Evolutionary conservation across 2,329 filamentous ascomycete genomes (phyloP).

Genomic region (Phialophora expanda): DNA sequence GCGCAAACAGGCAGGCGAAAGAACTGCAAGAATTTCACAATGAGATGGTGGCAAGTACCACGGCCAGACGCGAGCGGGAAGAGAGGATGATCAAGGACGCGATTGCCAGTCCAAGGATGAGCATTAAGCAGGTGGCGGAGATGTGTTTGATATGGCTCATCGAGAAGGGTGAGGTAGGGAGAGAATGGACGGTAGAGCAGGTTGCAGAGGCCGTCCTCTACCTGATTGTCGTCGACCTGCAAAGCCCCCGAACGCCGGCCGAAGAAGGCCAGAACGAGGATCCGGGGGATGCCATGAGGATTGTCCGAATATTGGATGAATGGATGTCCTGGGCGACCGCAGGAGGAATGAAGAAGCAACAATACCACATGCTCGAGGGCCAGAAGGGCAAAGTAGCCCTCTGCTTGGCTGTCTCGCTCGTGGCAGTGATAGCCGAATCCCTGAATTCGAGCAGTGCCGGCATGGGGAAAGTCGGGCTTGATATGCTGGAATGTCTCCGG

Average conservation of each 20-base stretch:
- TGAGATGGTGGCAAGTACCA: conserved; percentile 33
- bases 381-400: conserved; percentile 39
- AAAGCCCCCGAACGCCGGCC: neutral
- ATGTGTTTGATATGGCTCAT: conserved; percentile 41
- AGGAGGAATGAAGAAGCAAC: conserved; percentile 41
- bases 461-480: conserved; percentile 36
- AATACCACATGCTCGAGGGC: conserved; percentile 38
- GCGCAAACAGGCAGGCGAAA: conserved; percentile 35
- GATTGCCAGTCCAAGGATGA: conserved; percentile 40
- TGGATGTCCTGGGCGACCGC: conserved; percentile 41
- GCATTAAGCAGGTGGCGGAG: conserved; percentile 38
- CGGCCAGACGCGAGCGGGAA: conserved; percentile 35
- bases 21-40: conserved; percentile 32
- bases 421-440: conserved; percentile 38
- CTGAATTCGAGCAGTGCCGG: conserved; percentile 25
- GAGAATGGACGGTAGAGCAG: conserved; percentile 37
- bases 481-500: conserved; percentile 43
- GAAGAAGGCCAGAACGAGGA: conserved; percentile 6
- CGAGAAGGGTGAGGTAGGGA: conserved; percentile 38
- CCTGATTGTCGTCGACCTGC: conserved; percentile 40
- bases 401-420: conserved; percentile 41
- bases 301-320: conserved; percentile 40
- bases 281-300: conserved; percentile 33
- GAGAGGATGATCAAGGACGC: conserved; percentile 40
- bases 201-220: conserved; percentile 41